Base-by-base conservation (phyloP, 2,329 filamentous ascomycete genomes). In the Cladosporium sp. region DNA sequence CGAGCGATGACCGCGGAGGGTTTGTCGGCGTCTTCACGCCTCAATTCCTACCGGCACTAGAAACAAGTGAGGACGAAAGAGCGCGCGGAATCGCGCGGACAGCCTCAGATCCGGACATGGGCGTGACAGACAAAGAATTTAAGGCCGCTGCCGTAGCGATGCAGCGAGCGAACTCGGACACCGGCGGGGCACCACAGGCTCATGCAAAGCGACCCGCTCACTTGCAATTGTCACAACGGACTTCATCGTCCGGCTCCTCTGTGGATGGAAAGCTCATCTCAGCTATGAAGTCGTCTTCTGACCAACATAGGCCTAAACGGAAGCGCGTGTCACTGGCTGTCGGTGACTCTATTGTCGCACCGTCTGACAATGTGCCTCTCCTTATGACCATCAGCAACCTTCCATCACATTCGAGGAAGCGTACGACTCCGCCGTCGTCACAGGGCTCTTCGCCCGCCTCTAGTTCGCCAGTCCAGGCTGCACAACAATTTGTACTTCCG, bases 21-120 rank as follows among this genome's bases (percentile, higher is more conserved):
- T 73, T 78, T 30, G 62, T 76, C 28, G 76, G 76, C 26, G 67
- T 78, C 36, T 78, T 77, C 69, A 78, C 75, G 49, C 76, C 76
- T 25, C 67, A 70, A 11, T 78, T 70, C 64, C 67, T 78, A n/a
- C 72, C 76, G 13, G 71, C 75, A 21, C 61, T 78, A 34, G 74
- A 75, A n/a, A 61, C 66, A 57, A 68, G 71, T 39, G 65, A 68
- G 5, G 46, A 58, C 21, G 65, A 57, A 25, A 63, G 25, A 36
- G 26, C 63, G 46, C 63, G 58, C 25, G 64, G 63, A 14, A 64
- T 66, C 5, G 70, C 70, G 28, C 68, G 73, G 26, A 65, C 70
- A 49, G 69, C 69, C 13, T 75, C 75, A 23, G 74, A 71, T 13
- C 73, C 74, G 16, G 64, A 34, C 43, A 54, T 54, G 51, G 30